Evolutionary conservation across 169 alveolate species (phyloP).

Genomic region (Neospora caninum): DNA sequence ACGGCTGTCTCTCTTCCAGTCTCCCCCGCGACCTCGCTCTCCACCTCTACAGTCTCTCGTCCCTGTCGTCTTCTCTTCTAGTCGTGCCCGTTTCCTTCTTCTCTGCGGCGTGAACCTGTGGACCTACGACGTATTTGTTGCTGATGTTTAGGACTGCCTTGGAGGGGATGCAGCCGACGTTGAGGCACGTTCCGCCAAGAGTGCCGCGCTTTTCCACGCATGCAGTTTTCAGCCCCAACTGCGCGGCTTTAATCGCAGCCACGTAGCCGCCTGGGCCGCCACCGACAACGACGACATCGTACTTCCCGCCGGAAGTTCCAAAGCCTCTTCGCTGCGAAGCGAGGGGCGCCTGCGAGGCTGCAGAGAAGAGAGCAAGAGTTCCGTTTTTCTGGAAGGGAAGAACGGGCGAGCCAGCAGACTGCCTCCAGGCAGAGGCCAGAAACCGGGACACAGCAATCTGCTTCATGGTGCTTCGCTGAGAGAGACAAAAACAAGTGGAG

Average conservation of each 20-base stretch:
- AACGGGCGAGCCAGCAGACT: background rate
- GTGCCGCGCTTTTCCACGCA: constrained; percentile 95
- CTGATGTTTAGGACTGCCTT: constrained; percentile 94
- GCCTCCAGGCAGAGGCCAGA: background rate
- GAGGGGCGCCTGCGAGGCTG: background rate
- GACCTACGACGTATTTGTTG: constrained; percentile 86
- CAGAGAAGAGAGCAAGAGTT: background rate
- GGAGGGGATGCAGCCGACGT: constrained; percentile 98
- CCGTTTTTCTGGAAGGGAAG: background rate
- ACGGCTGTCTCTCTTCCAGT: too few species aligned
- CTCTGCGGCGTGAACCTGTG: background rate
- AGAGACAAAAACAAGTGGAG: too few species aligned
- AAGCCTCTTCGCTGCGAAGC: background rate
- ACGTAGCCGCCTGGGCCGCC: constrained; percentile 97
- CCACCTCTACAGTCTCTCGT: too few species aligned
- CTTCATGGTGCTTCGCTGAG: too few species aligned
- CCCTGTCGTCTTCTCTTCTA: background rate
- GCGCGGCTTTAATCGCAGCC: constrained; percentile 97
- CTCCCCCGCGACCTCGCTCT: too few species aligned
- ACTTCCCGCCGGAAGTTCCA: constrained; percentile 37
- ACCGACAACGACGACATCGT: constrained; percentile 90
- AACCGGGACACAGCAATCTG: background rate
- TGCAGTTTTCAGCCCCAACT: constrained; percentile 94
- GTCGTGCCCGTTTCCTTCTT: background rate
- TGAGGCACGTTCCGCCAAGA: constrained; percentile 98